A percentile compares a stretch with the other conserved stretches of the same genome.
Conservation (phyloP, 352 stramenopile genomes). For the Thalassiosira livingstoniorum region DNA sequence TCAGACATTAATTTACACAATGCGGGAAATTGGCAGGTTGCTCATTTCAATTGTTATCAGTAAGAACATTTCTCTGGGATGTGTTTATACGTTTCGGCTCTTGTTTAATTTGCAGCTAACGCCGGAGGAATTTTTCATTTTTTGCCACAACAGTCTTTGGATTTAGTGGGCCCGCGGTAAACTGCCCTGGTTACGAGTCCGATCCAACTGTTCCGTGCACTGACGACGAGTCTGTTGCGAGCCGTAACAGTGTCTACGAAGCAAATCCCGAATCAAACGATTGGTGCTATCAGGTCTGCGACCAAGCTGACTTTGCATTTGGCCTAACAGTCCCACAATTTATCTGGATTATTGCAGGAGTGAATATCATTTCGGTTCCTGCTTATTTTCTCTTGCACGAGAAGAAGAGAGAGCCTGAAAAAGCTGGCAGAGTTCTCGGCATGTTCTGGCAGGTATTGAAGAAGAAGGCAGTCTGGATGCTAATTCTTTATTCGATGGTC, state of each 20-base stretch:
- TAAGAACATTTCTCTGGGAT: no score
- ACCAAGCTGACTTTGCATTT: slow-evolving; percentile 44
- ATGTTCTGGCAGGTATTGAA: slow-evolving; percentile 51
- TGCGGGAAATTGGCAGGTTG: slow-evolving; percentile 57
- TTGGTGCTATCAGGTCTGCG: slow-evolving; percentile 58
- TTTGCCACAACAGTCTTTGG: no score
- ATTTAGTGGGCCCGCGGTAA: slow-evolving; percentile 58
- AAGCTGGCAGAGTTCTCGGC: slow-evolving; percentile 31
- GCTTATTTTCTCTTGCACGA: slow-evolving; percentile 58
- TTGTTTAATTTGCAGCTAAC: no score
- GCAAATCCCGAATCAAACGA: slow-evolving; percentile 33
- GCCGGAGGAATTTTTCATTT: no score
- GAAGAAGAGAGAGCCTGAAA: slow-evolving; percentile 39
- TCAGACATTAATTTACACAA: slow-evolving; percentile 60
- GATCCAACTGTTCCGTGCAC: slow-evolving; percentile 47
- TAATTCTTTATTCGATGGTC: slow-evolving; percentile 65
- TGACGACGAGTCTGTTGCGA: slow-evolving; percentile 21
- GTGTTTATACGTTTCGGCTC: no score
- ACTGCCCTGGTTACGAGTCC: slow-evolving; percentile 55
- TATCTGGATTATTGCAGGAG: slow-evolving; percentile 44
- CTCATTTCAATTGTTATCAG: slow-evolving; percentile 54
- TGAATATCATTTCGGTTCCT: slow-evolving; percentile 46
- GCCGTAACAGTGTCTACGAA: slow-evolving; percentile 33
- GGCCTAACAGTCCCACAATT: slow-evolving; percentile 59
- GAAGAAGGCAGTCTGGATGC: slow-evolving; percentile 44